Evolutionary conservation across 495 filamentous ascomycete species (phyloP).

Genomic region (Penicillium parvum): DNA sequence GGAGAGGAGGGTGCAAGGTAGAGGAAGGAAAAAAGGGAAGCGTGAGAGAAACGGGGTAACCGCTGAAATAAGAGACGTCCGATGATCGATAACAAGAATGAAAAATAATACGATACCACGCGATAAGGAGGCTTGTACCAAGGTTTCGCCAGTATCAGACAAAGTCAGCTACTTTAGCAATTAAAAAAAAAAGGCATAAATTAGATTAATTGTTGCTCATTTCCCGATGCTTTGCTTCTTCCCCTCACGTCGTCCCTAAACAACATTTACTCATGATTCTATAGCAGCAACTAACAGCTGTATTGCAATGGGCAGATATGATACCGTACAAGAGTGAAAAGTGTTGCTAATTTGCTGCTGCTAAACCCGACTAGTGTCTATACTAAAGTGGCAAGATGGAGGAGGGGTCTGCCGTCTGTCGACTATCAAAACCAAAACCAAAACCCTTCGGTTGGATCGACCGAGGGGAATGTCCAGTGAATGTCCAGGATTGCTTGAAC

Average conservation of each 20-base stretch:
- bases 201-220: too few relatives aligned
- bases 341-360: constrained; percentile 7
- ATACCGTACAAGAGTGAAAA: not conserved
- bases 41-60: constrained; percentile 21
- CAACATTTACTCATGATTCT: not conserved
- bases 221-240: not conserved
- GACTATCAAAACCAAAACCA: too few relatives aligned
- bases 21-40: constrained; percentile 7
- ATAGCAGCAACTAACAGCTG: too few relatives aligned
- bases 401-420: constrained; percentile 7
- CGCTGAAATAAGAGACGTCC: constrained; percentile 28
- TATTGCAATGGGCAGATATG: not conserved
- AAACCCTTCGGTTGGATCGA: constrained; percentile 18
- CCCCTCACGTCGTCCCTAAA: constrained; percentile 7
- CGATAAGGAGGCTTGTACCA: too few relatives aligned
- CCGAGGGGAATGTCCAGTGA: constrained; percentile 9
- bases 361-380: not conserved
- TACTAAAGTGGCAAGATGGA: constrained; percentile 6
- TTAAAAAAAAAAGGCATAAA: too few relatives aligned
- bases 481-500: constrained; percentile 8
- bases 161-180: too few relatives aligned
- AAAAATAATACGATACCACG: not conserved
- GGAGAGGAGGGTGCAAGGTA: not conserved
- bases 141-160: too few relatives aligned
- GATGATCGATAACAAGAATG: constrained; percentile 17